Evolutionary conservation across 148 eudicot species (phyloP), one percentile per base, ranked within the genome.

Genomic region (Silene latifolia): DNA sequence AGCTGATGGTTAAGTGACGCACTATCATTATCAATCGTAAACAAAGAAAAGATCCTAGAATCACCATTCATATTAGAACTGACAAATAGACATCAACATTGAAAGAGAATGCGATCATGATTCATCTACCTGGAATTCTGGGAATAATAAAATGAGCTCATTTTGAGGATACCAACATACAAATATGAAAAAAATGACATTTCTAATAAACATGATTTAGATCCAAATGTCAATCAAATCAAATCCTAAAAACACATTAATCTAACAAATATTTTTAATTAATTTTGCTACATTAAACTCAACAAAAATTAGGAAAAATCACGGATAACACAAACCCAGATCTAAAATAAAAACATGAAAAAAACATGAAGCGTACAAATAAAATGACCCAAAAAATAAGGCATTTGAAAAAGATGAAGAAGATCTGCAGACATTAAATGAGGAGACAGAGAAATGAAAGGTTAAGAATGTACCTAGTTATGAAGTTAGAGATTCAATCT

Each of bases 171-270:
- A 29, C 0, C 8, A 18, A 18, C 19, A 15, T 4, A 19, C 4
- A 66, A 4, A 21, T 42, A 8, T 27, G 29, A 47, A 46, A 46
- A 25, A 47, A 10, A 1, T 35, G 1, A 47, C 7, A 21, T 21
- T 5, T 21, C n/a, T 12, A 47, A 47, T 35, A 5, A 5, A 35
- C 42, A 5, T 51, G 18, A 51, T 51, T 58, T 51, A 71, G 44
- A 70, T 51, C 42, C 59, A 70, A 70, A 70, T 70, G 20, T 51
- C 12, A 3, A 24, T 48, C 39, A n/a, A 53, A 71, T 39, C 44
- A 71, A 60, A 71, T 53, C 53, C 44, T 53, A 19, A 11, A 25
- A 71, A 8, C 68, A 27, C 42, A 20, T 53, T 39, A 51, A 70
- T 23, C 15, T 15, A 67, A 44, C 68, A 64, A 15, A 25, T 7